phyloP scores from a whole-genome alignment of 1,284 basidiomycete species.

The Mycena citricolor region DNA sequence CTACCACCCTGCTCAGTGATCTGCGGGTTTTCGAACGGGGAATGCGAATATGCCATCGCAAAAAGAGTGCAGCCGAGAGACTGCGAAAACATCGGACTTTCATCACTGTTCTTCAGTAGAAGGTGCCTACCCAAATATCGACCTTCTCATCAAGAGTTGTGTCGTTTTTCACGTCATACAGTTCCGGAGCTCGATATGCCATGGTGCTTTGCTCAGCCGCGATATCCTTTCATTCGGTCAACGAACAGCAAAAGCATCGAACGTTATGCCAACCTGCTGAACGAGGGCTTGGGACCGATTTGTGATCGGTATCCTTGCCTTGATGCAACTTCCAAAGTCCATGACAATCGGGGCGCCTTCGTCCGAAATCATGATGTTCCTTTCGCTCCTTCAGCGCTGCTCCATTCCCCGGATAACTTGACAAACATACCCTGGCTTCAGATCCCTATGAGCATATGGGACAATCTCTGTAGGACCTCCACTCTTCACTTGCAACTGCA shows the following conservation, averaged over 20 bases:
- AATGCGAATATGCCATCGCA: constrained; percentile 89
- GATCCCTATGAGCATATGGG: constrained; percentile 95
- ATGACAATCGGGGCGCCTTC: constrained; percentile 92
- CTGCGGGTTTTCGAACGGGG: constrained; percentile 88
- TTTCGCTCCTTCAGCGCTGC: constrained; percentile 31
- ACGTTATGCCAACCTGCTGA: constrained; percentile 60
- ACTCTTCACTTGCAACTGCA: constrained; percentile 34
- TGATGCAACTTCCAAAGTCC: constrained; percentile 93
- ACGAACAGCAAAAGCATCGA: not conserved
- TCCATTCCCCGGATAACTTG: not conserved
- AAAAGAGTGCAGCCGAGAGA: constrained; percentile 91
- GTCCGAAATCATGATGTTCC: constrained; percentile 96
- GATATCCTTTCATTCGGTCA: constrained; percentile 62
- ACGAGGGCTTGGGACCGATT: constrained; percentile 83
- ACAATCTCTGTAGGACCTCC: constrained; percentile 55
- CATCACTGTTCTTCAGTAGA: too few relatives aligned
- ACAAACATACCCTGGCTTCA: constrained; percentile 92
- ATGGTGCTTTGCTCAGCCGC: constrained; percentile 95
- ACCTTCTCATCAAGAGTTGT: constrained; percentile 88
- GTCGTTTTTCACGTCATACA: constrained; percentile 95
- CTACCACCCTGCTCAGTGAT: constrained; percentile 87
- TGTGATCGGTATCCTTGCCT: constrained; percentile 76
- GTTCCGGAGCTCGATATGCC: constrained; percentile 93
- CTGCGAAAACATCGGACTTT: constrained; percentile 40
- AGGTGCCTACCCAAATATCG: constrained; percentile 85